Base-by-base conservation (phyloP, 2,329 filamentous ascomycete genomes). In the Raffaelea ambrosiae region DNA sequence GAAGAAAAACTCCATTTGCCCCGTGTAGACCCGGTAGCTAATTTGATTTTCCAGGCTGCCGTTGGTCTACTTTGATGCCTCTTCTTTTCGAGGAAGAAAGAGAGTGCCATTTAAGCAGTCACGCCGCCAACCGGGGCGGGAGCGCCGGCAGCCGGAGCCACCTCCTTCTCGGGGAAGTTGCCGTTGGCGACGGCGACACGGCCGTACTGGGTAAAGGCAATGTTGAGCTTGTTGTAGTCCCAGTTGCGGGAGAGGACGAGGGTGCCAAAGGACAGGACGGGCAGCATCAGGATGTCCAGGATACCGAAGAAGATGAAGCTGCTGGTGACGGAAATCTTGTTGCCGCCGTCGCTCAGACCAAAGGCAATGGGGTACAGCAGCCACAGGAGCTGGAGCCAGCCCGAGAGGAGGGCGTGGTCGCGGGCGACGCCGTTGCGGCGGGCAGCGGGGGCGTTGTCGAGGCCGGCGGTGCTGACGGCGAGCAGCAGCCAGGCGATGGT, bases 191-290 rank as follows among this genome's bases (percentile, higher is more conserved):
- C 56, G n/a, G 59, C 55, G 20, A 76, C 71, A 18, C 73, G 70
- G 45, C 74, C 74, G 55, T 76, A 74, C 58, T 77, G 74, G 20
- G 73, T 78, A 53, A 79, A 78, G 49, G 68, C 66, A 38, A 79
- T 58, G 60, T 74, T 74, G 50, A 79, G 60, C 31, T 61, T 59
- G 51, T 62, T 62, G 51, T 74, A 77, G 58, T 79, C 74, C 73
- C 76, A 77, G 48, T 41, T 43, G 51, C 66, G 62, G 11, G 72
- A 63, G 5, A 76, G 59, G 57, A 68, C 46, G 40, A 76, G 50
- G 54, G 73, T 67, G 47, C 62, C 61, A 21, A 67, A 61, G 38
- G 67, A 62, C 13, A 73, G 53, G 16, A 68, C 66, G 11, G 72
- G 69, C 3, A 76, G 48, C 51, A 76, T 57, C 5, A 78, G 60